Evolutionary conservation across 345 rosid genomes (phyloP).

Genomic region (Eucalyptus paniculata): DNA sequence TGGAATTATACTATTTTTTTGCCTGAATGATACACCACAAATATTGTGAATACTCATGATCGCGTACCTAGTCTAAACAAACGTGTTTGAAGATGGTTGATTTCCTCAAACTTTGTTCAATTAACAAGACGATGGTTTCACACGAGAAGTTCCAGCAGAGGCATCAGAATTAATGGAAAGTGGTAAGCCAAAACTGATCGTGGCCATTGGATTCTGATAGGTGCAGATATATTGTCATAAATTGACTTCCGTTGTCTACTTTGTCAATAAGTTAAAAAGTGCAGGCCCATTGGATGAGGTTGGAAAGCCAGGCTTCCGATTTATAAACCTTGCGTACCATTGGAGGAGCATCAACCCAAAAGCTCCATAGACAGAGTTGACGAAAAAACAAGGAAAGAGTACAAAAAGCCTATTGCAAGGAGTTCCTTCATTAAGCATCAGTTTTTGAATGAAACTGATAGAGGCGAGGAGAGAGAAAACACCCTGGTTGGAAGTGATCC

Average conservation of each 20-base stretch:
- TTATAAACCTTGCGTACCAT: too few species aligned
- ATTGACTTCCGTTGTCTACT: not conserved
- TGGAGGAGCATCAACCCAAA: too few species aligned
- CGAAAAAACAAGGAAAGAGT: too few species aligned
- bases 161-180: slow-evolving; percentile 5
- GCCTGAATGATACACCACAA: not conserved
- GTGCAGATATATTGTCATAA: not conserved
- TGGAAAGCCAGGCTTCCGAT: too few species aligned
- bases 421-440: too few species aligned
- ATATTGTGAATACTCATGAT: not conserved
- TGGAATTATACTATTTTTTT: not conserved
- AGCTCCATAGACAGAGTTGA: too few species aligned
- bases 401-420: too few species aligned
- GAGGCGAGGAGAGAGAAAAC: slow-evolving; percentile 14
- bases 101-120: not conserved
- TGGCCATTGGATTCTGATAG: not conserved
- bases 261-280: not conserved
- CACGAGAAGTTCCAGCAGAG: not conserved
- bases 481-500: slow-evolving; percentile 8
- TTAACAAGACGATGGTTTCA: slow-evolving; percentile 20
- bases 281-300: too few species aligned
- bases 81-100: not conserved
- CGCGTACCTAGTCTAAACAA: not conserved
- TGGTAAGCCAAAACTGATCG: slow-evolving; percentile 11
- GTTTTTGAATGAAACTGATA: not conserved